Evolutionary conservation across 495 filamentous ascomycete species (phyloP), one percentile per base, ranked within the genome.

Genomic region (Aspergillus avenaceus): DNA sequence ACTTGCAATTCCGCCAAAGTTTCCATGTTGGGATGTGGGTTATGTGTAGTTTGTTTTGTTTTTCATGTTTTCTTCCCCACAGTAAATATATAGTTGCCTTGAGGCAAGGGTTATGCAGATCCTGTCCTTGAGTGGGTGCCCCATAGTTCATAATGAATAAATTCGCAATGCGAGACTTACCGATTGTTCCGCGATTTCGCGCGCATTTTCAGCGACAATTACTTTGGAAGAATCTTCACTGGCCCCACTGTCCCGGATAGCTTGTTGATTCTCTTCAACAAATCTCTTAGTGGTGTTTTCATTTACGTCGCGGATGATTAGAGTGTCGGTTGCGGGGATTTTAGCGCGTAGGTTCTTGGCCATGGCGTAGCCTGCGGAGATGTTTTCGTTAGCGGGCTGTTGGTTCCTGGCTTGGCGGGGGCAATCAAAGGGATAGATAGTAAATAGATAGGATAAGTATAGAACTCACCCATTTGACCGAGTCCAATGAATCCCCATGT

Each of bases 401-500:
- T n/a, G n/a, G n/a, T n/a, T n/a, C n/a, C n/a, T n/a, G n/a, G n/a
- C n/a, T n/a, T n/a, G n/a, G n/a, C n/a, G n/a, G n/a, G n/a, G n/a
- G n/a, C n/a, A n/a, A n/a, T n/a, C n/a, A n/a, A n/a, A 41, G 13
- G 4, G 27, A 34, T 12, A n/a, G 11, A 47, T 19, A 2, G 11
- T n/a, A 37, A 11, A 57, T 19, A 48, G 27, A 41, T 3, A 56
- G 51, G 49, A 65, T 8, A 25, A 28, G 14, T 37, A 38, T 8
- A 11, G 14, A 36, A 65, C 82, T 41, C 77, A 90, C 84, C 90
- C 90, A 95, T 95, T 60, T 88, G 86, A 7, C 90, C 90, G 23
- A 95, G 70, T 3, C 90, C 90, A 55, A 95, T 84, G 65, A 95
- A 95, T 11, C 88, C 90, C 77, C 84, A 91, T 56, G 78, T 83